Percentiles rank a stretch among this genome's conserved stretches.
phyloP scores from a whole-genome alignment of 805 yeast genomes.

The Hanseniaspora occidentalis region DNA sequence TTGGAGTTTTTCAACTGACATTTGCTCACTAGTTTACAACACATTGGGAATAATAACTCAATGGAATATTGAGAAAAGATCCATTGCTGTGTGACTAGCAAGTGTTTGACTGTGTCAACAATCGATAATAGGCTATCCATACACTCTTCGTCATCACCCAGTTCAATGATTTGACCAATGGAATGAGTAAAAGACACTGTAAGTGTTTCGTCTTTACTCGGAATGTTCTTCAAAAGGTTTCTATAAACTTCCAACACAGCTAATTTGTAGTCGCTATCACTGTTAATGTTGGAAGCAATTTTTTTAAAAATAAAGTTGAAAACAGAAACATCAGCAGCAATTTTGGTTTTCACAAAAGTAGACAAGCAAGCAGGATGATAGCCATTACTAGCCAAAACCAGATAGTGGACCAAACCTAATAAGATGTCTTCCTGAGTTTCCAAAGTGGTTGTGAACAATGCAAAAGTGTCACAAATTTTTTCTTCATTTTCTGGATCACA shows the following conservation, averaged over 20 bases:
- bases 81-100: constrained; percentile 42
- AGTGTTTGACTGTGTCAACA: constrained; percentile 21
- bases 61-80: constrained; percentile 51
- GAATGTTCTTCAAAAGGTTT: constrained; percentile 10
- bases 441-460: neutral
- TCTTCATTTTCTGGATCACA: neutral
- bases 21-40: constrained; percentile 19
- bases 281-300: constrained; percentile 8
- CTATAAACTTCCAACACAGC: constrained; percentile 15
- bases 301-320: neutral
- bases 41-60: constrained; percentile 38
- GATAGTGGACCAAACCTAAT: neutral
- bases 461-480: neutral
- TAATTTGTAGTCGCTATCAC: constrained; percentile 4
- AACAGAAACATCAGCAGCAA: neutral
- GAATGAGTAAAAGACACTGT: constrained; percentile 20
- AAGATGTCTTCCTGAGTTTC: neutral
- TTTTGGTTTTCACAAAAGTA: neutral
- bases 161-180: constrained; percentile 14
- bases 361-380: neutral
- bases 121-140: neutral
- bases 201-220: constrained; percentile 14
- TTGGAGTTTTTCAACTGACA: constrained; percentile 2
- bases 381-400: neutral
- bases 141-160: neutral